phyloP scores from a whole-genome alignment of 2,329 filamentous ascomycete genomes.

The Chaetomiaceae sp. region DNA sequence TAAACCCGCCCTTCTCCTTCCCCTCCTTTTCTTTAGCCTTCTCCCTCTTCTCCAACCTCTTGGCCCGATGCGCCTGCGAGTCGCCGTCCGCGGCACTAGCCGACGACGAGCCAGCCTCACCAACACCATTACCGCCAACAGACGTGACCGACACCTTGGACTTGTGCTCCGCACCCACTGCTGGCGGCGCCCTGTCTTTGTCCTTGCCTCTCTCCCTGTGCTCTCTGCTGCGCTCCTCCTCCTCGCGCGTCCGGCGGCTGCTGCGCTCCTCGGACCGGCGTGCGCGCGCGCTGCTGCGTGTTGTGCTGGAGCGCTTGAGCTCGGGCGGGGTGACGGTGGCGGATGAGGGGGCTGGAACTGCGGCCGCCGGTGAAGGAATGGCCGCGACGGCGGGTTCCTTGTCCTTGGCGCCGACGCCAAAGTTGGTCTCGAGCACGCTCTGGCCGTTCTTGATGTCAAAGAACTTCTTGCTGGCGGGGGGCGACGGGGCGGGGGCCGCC shows the following conservation, averaged over 20 bases:
- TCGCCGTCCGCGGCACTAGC: slow-evolving; percentile 11
- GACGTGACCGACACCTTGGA: slow-evolving; percentile 18
- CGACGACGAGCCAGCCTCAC: slow-evolving; percentile 3
- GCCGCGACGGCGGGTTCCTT: no score
- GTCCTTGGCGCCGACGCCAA: slow-evolving; percentile 9
- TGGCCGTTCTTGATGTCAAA: slow-evolving; percentile 29
- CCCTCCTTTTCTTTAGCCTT: slow-evolving; percentile 20
- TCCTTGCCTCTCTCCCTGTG: slow-evolving; percentile 8
- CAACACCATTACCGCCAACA: slow-evolving; percentile 11
- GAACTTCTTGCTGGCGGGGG: slow-evolving; percentile 29
- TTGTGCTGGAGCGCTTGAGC: slow-evolving; percentile 26
- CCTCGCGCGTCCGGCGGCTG: slow-evolving; percentile 1
- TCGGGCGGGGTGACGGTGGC: slow-evolving; percentile 13
- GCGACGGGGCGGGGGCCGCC: slow-evolving; percentile 4
- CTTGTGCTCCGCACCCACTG: slow-evolving; percentile 11
- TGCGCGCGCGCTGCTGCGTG: slow-evolving; percentile 13
- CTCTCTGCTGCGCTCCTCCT: slow-evolving; percentile 1
- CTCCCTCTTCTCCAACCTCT: slow-evolving; percentile 25
- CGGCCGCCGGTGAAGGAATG: neutral
- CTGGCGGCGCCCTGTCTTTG: slow-evolving; percentile 8
- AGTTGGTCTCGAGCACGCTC: slow-evolving; percentile 29
- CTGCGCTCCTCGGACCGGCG: slow-evolving; percentile 23
- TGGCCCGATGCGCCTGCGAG: slow-evolving; percentile 21
- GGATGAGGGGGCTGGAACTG: slow-evolving; percentile 6
- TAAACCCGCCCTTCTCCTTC: slow-evolving; percentile 24